phyloP scores from a whole-genome alignment of 805 yeast genomes.

The Candida argentea region DNA sequence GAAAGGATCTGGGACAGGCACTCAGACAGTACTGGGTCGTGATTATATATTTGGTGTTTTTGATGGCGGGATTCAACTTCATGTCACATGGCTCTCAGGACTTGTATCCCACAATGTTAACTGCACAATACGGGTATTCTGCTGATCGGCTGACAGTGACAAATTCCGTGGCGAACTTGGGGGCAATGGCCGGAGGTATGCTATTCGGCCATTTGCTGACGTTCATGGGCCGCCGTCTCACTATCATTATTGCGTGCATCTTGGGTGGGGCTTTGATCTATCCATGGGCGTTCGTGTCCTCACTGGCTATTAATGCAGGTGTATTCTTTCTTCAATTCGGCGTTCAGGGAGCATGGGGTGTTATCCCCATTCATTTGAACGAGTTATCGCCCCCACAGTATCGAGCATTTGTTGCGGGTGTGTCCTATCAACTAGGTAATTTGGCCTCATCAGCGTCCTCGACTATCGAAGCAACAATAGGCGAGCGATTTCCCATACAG shows the following conservation, averaged over 20 bases:
- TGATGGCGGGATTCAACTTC: conserved; percentile 33
- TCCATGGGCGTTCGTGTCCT: conserved; percentile 26
- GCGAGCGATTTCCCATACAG: conserved; percentile 35
- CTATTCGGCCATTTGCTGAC: conserved; percentile 35
- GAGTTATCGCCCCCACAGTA: conserved; percentile 56
- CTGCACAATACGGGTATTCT: conserved; percentile 22
- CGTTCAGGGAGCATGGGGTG: conserved; percentile 67
- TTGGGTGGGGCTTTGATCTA: conserved; percentile 31
- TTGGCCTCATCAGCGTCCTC: conserved; percentile 57
- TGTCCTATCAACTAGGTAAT: conserved; percentile 60
- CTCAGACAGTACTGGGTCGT: conserved; percentile 50
- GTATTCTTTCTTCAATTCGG: conserved; percentile 52
- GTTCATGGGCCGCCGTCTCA: conserved; percentile 26
- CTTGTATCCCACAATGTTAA: conserved; percentile 30
- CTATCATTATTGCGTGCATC: conserved; percentile 21
- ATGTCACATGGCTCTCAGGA: conserved; percentile 35
- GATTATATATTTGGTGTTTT: conserved; percentile 43
- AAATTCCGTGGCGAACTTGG: conserved; percentile 30
- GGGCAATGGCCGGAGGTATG: conserved; percentile 32
- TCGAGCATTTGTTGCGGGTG: conserved; percentile 54
- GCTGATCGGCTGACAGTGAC: conserved; percentile 27
- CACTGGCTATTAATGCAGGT: conserved; percentile 42
- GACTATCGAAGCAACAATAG: conserved; percentile 58
- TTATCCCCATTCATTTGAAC: conserved; percentile 49
- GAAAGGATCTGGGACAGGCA: conserved; percentile 11